Percentiles rank a stretch among this genome's conserved stretches.
phyloP scores from a whole-genome alignment of 2,329 filamentous ascomycete species.

The Botrytis sinoallii region DNA sequence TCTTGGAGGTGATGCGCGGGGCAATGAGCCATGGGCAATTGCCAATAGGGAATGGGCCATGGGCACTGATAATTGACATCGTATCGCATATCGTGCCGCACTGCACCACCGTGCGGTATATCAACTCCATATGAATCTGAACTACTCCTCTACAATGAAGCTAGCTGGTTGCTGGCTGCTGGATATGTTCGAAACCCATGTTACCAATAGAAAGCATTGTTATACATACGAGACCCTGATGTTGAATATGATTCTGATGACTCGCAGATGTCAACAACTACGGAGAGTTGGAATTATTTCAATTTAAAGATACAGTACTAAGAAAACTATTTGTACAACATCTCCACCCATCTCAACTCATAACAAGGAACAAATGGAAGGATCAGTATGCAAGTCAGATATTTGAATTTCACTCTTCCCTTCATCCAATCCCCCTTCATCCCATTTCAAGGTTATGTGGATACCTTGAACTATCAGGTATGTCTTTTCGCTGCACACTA shows the following conservation, averaged over 20 bases:
- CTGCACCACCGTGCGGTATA: neutral
- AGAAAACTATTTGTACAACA: neutral
- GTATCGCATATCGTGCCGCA: neutral
- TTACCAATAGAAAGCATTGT: neutral
- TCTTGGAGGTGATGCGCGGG: neutral
- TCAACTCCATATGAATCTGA: neutral
- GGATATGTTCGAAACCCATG: neutral
- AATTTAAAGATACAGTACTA: neutral
- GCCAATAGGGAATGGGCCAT: neutral
- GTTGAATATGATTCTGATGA: neutral
- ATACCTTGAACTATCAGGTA: neutral
- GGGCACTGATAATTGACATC: neutral
- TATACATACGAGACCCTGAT: neutral
- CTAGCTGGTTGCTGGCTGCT: neutral
- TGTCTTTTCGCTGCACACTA: neutral
- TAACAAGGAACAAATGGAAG: neutral
- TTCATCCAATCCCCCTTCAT: neutral
- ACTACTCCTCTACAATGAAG: neutral
- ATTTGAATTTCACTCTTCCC: neutral
- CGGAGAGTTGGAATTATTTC: neutral
- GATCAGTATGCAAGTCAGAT: conserved; percentile 8
- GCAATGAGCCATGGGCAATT: neutral
- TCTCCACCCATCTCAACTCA: neutral
- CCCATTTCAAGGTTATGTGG: neutral
- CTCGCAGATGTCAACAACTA: neutral